Conservation (phyloP, 2,329 filamentous ascomycete genomes). For the Pseudogymnoascus sp. region DNA sequence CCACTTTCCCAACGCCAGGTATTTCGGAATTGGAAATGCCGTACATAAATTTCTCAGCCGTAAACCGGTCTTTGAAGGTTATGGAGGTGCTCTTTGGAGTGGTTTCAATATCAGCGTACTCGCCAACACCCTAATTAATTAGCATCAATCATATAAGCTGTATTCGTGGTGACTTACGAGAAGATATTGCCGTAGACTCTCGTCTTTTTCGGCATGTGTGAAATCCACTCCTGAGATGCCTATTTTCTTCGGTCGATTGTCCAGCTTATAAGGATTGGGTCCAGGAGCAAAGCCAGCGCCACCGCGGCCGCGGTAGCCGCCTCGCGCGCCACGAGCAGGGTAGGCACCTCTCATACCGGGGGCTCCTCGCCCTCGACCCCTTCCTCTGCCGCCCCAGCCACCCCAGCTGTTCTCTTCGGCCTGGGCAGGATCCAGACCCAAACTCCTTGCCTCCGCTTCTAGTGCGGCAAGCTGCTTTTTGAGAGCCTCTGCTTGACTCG, state of each 20-base stretch:
- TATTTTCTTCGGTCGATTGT: conserved; percentile 67
- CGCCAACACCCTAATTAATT: conserved; percentile 49
- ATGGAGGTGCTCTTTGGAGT: conserved; percentile 44
- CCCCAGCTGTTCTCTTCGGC: conserved; percentile 37
- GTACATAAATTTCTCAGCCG: conserved; percentile 63
- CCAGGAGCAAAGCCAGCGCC: conserved; percentile 25
- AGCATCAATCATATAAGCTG: conserved; percentile 12
- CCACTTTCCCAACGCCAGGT: conserved; percentile 56
- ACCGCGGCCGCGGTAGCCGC: conserved; percentile 40
- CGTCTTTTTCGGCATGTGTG: conserved; percentile 55
- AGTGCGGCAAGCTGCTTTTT: conserved; percentile 65
- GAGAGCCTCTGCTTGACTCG: conserved; percentile 53
- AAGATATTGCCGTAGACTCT: conserved; percentile 63
- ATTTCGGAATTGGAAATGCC: conserved; percentile 50
- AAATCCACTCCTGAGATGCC: conserved; percentile 58
- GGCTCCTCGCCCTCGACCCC: conserved; percentile 31
- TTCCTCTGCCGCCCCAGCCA: conserved; percentile 36
- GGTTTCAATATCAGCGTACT: conserved; percentile 51
- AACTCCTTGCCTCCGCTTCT: conserved; percentile 61
- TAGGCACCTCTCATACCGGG: conserved; percentile 27
- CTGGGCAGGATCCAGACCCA: conserved; percentile 55
- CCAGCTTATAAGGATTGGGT: conserved; percentile 53
- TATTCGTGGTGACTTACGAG: conserved; percentile 43
- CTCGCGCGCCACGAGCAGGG: conserved; percentile 29
- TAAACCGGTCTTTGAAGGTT: conserved; percentile 59